These are phyloP conservation scores for Chlorella sp. DNA, from an alignment of 139 green algal genomes.

Conservation along the genomic window DNA sequence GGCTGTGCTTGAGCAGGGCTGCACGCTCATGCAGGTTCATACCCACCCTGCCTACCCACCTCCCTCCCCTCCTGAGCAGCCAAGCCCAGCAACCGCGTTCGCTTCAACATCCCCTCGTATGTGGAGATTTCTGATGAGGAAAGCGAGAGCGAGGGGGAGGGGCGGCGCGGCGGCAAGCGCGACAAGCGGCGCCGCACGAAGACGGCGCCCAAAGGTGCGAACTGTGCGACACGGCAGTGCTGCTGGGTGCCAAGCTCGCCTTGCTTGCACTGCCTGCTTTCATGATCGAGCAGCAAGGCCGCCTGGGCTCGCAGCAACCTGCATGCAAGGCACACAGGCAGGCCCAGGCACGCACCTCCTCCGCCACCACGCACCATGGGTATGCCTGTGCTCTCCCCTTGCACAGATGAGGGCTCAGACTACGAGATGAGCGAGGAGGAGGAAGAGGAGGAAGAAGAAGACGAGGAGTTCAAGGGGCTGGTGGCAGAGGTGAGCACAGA, in stretches of 20 bases:
- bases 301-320: too few relatives aligned
- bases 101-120: slow-evolving; percentile 3
- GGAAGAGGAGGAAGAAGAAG: slow-evolving; percentile 3
- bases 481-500: neutral
- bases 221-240: too few relatives aligned
- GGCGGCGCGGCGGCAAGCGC: neutral
- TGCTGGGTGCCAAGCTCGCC: too few relatives aligned
- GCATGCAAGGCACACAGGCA: too few relatives aligned
- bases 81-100: neutral
- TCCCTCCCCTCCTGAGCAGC: neutral
- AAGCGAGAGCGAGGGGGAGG: neutral
- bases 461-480: neutral
- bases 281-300: too few relatives aligned
- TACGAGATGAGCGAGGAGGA: slow-evolving; percentile 13
- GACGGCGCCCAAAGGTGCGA: neutral
- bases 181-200: neutral
- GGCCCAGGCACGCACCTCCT: too few relatives aligned
- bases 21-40: too few relatives aligned
- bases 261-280: too few relatives aligned
- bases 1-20: neutral
- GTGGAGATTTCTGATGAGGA: neutral
- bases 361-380: too few relatives aligned
- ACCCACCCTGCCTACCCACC: neutral
- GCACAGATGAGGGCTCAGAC: neutral
- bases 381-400: too few relatives aligned